phyloP scores from a whole-genome alignment of 2,329 filamentous ascomycete species.

The Lasiodiplodia sp. region DNA sequence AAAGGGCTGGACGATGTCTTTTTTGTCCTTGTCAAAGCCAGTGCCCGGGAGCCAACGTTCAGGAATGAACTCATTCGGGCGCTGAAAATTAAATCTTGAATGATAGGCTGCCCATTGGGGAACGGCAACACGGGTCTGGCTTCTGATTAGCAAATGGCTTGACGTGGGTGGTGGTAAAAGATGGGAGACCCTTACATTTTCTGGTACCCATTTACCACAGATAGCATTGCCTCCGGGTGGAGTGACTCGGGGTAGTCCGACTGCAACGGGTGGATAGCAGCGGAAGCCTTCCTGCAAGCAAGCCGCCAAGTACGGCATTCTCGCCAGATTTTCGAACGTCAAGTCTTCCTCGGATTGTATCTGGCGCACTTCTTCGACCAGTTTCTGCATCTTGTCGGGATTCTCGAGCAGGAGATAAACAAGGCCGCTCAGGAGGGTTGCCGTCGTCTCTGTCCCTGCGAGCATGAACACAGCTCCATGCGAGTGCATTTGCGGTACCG shows the following conservation, averaged over 20 bases:
- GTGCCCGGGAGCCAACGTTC: slow-evolving; percentile 49
- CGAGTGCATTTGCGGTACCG: not conserved
- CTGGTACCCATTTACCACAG: slow-evolving; percentile 47
- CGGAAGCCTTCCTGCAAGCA: slow-evolving; percentile 50
- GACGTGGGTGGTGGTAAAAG: fast-evolving
- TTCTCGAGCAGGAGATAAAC: slow-evolving; percentile 45
- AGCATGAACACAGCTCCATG: slow-evolving; percentile 34
- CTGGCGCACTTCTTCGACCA: slow-evolving; percentile 5
- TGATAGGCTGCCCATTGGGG: slow-evolving; percentile 26
- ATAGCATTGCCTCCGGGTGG: slow-evolving; percentile 47
- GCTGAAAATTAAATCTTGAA: slow-evolving; percentile 41
- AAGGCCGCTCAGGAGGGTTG: slow-evolving; percentile 46
- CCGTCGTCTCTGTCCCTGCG: slow-evolving; percentile 52
- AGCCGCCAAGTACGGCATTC: slow-evolving; percentile 2
- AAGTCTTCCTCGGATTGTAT: not conserved
- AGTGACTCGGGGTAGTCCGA: slow-evolving; percentile 42
- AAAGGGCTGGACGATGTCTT: slow-evolving; percentile 52
- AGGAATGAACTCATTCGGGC: slow-evolving; percentile 47
- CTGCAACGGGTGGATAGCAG: slow-evolving; percentile 45
- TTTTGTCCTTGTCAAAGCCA: slow-evolving; percentile 40
- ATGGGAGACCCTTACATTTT: slow-evolving; percentile 31
- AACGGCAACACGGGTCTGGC: slow-evolving; percentile 37
- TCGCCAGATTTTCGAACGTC: not conserved
- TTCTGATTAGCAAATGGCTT: not conserved
- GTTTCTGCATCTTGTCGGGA: not conserved